These are phyloP conservation scores for Bassia scoparia DNA, from an alignment of 148 eudicot species.

Conservation along the genomic window DNA sequence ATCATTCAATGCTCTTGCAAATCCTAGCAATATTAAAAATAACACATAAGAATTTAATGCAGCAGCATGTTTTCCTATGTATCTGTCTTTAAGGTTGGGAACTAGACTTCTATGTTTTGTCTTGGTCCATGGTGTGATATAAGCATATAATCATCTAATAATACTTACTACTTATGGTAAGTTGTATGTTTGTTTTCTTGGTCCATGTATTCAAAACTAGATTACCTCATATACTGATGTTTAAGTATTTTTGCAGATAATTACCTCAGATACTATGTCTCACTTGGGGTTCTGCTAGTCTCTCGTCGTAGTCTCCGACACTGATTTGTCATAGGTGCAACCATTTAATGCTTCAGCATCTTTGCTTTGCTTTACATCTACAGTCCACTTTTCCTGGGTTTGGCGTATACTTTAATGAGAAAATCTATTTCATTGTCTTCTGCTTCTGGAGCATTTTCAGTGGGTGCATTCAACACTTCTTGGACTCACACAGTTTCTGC, in stretches of 20 bases:
- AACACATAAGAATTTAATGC: background rate
- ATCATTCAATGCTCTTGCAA: conserved; percentile 19
- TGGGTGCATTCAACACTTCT: conserved; percentile 20
- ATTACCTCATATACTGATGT: no score
- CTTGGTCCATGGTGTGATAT: background rate
- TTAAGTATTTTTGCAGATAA: conserved; percentile 13
- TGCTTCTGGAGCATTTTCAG: conserved; percentile 9
- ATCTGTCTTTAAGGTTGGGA: conserved; percentile 19
- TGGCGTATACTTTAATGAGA: conserved; percentile 24
- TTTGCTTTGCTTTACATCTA: conserved; percentile 23
- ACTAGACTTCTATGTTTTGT: conserved; percentile 22
- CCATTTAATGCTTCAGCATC: conserved; percentile 21
- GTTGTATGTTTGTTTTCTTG: background rate
- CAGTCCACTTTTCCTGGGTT: conserved; percentile 30
- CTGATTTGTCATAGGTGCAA: conserved; percentile 16
- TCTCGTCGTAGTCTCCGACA: conserved; percentile 10
- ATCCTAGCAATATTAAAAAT: conserved; percentile 16
- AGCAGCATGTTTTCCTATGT: conserved; percentile 20
- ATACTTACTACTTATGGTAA: background rate
- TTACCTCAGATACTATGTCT: conserved; percentile 23
- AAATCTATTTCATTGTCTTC: conserved; percentile 27
- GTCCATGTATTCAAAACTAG: background rate
- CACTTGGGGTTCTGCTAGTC: conserved; percentile 13
- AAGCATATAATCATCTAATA: background rate
- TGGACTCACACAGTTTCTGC: conserved; percentile 24